Base-by-base conservation (phyloP, 148 eudicot genomes). In the Spergularia bocconei region DNA sequence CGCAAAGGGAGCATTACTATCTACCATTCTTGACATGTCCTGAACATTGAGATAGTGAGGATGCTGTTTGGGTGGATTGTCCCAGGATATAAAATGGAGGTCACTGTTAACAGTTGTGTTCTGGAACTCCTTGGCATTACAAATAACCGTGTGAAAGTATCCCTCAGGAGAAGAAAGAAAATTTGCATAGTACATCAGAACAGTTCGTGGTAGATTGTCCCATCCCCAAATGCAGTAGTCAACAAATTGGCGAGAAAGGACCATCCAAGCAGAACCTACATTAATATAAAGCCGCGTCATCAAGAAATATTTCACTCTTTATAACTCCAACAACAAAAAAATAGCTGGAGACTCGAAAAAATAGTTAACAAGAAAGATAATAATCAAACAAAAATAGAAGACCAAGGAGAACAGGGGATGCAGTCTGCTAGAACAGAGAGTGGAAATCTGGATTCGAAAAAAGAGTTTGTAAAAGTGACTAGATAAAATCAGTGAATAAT, bases 171-270 rank as follows among this genome's bases (percentile, higher is more conserved):
- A 87, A 62, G 90, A 87, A 48, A 87, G 29, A 69, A 87, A 87
- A 77, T 87, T 87, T 19, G 90, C 83, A 61, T 87, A 87, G 64
- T 87, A 87, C 90, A 87, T 84, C 53, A 87, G 87, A 19, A 84
- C 81, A 1, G 82, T 84, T 67, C 90, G 82, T 2, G 87, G 90
- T 71, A 87, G 65, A 48, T 84, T 87, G 84, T 87, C 90, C 90
- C 90, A 87, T 56, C 90, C 90, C 90, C 90, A 84, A 25, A 87
- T 82, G 87, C 87, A 87, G 77, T 80, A 87, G 78, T 87, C 90
- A 7, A 87, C 77, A 72, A 87, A 87, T 21, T 81, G 79, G 38
- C 87, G 79, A 50, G 90, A 84, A 23, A 87, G 90, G 36, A 67
- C 87, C 87, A 84, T 87, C 90, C 90, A 87, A 36, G 90, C 90